Evolutionary conservation across 1,284 basidiomycete species (phyloP).

Genomic region (Coniferiporia weirii): DNA sequence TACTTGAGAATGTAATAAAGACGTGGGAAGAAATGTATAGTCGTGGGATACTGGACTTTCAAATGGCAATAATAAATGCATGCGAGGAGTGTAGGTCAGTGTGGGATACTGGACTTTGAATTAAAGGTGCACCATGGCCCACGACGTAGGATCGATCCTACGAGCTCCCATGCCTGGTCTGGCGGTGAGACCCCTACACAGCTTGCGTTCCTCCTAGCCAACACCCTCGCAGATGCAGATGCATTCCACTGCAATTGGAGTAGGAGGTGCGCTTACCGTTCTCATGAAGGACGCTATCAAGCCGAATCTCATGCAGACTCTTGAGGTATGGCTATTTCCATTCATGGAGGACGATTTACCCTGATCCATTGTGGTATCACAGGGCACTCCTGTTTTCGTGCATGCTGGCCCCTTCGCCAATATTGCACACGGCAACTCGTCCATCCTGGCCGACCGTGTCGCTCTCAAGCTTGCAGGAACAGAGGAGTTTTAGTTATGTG

Average conservation of each 20-base stretch:
- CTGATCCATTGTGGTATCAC: background rate
- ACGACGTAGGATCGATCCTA: too few relatives aligned
- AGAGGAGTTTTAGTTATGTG: constrained; percentile 77
- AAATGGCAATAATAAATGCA: too few relatives aligned
- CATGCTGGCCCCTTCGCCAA: constrained; percentile 99
- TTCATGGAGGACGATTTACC: background rate
- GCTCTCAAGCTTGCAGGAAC: constrained; percentile 96
- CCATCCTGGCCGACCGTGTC: constrained; percentile 93
- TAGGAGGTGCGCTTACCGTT: constrained; percentile 93
- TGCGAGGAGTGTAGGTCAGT: too few relatives aligned
- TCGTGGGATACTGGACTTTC: too few relatives aligned
- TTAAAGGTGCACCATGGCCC: too few relatives aligned
- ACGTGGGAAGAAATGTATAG: too few relatives aligned
- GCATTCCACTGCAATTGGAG: constrained; percentile 78
- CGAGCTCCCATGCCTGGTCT: too few relatives aligned
- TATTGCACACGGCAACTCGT: constrained; percentile 99
- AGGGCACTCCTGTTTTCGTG: constrained; percentile 97
- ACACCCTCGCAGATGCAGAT: constrained; percentile 13
- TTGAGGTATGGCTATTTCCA: constrained; percentile 52
- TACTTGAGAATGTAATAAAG: too few relatives aligned
- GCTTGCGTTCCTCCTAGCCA: constrained; percentile 16
- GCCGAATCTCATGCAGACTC: constrained; percentile 98
- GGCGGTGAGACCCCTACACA: constrained; percentile 3
- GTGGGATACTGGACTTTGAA: too few relatives aligned
- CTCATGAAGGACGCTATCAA: constrained; percentile 99